A percentile compares a stretch with the other conserved stretches of the same genome.
phyloP scores from a whole-genome alignment of 1,284 basidiomycete genomes.

The Trametes polyzona region DNA sequence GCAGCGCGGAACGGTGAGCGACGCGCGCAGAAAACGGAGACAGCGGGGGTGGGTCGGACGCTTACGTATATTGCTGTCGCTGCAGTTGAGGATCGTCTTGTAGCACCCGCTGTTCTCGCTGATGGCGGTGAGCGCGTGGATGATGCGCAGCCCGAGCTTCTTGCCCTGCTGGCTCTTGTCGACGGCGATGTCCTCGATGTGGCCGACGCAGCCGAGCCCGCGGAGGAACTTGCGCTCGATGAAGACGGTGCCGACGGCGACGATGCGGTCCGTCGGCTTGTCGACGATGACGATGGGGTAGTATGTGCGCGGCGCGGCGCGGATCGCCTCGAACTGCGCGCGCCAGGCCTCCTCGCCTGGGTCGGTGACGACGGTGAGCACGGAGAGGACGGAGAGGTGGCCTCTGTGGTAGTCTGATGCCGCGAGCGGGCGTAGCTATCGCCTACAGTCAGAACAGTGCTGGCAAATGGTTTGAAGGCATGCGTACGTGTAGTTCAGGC shows the following conservation, averaged over 20 bases:
- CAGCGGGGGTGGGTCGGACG: slow-evolving; percentile 11
- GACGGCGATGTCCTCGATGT: slow-evolving; percentile 98
- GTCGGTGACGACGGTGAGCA: slow-evolving; percentile 81
- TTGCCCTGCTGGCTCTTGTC: slow-evolving; percentile 87
- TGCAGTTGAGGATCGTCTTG: slow-evolving; percentile 98
- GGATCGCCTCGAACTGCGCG: slow-evolving; percentile 68
- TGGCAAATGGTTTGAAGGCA: background rate
- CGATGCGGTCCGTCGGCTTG: slow-evolving; percentile 75
- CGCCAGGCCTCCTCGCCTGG: slow-evolving; percentile 73
- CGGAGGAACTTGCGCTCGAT: slow-evolving; percentile 94
- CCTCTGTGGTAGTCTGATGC: slow-evolving; percentile 84
- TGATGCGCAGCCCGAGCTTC: slow-evolving; percentile 87
- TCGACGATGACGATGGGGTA: slow-evolving; percentile 87
- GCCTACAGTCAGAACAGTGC: background rate
- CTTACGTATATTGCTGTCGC: slow-evolving; percentile 88
- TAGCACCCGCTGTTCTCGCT: slow-evolving; percentile 83
- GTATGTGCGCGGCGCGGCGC: slow-evolving; percentile 67
- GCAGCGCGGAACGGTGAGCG: slow-evolving; percentile 16
- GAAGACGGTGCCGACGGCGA: slow-evolving; percentile 85
- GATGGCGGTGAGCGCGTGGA: slow-evolving; percentile 82
- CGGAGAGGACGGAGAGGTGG: slow-evolving; percentile 83
- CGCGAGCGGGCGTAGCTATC: slow-evolving; percentile 86
- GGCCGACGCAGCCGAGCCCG: slow-evolving; percentile 81
- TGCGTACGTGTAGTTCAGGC: slow-evolving; percentile 56
- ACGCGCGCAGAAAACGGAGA: background rate